These are phyloP conservation scores for Metschnikowia santaceciliae DNA, from an alignment of 805 yeast genomes.

Conservation along the genomic window DNA sequence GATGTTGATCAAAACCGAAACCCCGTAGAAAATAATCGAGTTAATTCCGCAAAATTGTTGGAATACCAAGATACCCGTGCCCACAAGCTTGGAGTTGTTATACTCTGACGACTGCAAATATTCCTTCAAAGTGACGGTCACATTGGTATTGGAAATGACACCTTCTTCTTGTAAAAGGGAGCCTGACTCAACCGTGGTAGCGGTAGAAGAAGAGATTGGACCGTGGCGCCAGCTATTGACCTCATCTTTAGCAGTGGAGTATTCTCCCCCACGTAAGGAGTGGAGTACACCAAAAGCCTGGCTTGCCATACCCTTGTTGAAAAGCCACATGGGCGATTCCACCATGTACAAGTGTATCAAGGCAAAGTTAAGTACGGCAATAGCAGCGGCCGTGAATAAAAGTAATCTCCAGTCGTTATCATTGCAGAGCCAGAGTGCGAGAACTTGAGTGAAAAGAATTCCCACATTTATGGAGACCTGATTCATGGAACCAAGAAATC, in stretches of 20 bases:
- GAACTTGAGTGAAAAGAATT: slow-evolving; percentile 70
- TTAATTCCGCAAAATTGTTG: slow-evolving; percentile 95
- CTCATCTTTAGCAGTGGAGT: slow-evolving; percentile 30
- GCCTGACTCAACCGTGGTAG: slow-evolving; percentile 16
- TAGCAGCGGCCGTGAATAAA: slow-evolving; percentile 53
- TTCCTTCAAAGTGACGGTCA: slow-evolving; percentile 23
- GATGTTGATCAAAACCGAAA: slow-evolving; percentile 66
- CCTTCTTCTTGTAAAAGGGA: slow-evolving; percentile 19
- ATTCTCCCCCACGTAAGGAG: slow-evolving; percentile 38
- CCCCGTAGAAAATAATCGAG: slow-evolving; percentile 90
- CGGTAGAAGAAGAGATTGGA: background rate
- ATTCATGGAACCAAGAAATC: slow-evolving; percentile 82
- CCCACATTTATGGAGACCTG: slow-evolving; percentile 87
- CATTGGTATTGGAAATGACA: background rate
- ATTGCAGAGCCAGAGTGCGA: slow-evolving; percentile 68
- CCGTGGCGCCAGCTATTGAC: slow-evolving; percentile 33
- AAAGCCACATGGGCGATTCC: slow-evolving; percentile 87
- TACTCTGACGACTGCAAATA: slow-evolving; percentile 54
- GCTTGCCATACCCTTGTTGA: slow-evolving; percentile 40
- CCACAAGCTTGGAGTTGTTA: slow-evolving; percentile 56
- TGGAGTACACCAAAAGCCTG: slow-evolving; percentile 39
- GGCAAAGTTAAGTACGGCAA: slow-evolving; percentile 50
- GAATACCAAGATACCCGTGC: slow-evolving; percentile 68
- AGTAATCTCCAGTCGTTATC: slow-evolving; percentile 69
- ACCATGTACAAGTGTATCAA: slow-evolving; percentile 39